Percentiles rank a stretch among this genome's conserved stretches.
These are phyloP conservation scores for Astrocystis sublimbata DNA, from an alignment of 495 filamentous ascomycete genomes.

Conservation along the genomic window DNA sequence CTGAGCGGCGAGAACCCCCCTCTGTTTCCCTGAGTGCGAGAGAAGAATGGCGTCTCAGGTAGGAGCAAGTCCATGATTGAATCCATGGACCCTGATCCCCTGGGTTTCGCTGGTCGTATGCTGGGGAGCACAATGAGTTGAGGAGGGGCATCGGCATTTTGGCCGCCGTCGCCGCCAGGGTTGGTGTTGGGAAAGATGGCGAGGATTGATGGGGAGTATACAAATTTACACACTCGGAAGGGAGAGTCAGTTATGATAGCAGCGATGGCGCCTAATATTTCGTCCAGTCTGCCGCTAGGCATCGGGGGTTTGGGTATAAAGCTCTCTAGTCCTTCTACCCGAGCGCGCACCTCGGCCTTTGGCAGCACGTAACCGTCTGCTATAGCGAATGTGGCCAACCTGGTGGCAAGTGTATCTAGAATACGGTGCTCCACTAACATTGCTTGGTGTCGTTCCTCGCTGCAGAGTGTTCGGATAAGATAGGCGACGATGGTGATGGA, in stretches of 20 bases:
- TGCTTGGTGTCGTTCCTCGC: constrained; percentile 66
- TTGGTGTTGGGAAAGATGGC: constrained; percentile 62
- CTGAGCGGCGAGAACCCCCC: constrained; percentile 62
- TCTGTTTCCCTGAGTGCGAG: constrained; percentile 21
- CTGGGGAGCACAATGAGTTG: constrained; percentile 27
- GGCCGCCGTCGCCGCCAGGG: constrained; percentile 25
- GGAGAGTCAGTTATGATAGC: constrained; percentile 79
- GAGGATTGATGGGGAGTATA: constrained; percentile 74
- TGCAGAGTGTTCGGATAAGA: constrained; percentile 65
- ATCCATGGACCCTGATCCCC: constrained; percentile 27
- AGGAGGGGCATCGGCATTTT: constrained; percentile 11
- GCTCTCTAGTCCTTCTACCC: constrained; percentile 43
- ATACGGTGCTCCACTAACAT: constrained; percentile 68
- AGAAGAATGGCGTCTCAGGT: constrained; percentile 14
- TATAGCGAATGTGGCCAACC: constrained; percentile 72
- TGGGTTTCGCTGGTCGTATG: constrained; percentile 23
- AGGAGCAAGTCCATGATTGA: constrained; percentile 31
- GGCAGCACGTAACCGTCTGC: constrained; percentile 66
- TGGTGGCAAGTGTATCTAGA: constrained; percentile 76
- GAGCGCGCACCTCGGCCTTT: constrained; percentile 47
- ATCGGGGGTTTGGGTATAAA: constrained; percentile 58
- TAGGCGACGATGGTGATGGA: constrained; percentile 67
- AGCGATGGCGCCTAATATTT: constrained; percentile 77
- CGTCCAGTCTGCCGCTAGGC: constrained; percentile 58
- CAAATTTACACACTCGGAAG: constrained; percentile 71